Conservation (phyloP, 2,329 filamentous ascomycete species). For the Cordyceps fumosorosea region DNA sequence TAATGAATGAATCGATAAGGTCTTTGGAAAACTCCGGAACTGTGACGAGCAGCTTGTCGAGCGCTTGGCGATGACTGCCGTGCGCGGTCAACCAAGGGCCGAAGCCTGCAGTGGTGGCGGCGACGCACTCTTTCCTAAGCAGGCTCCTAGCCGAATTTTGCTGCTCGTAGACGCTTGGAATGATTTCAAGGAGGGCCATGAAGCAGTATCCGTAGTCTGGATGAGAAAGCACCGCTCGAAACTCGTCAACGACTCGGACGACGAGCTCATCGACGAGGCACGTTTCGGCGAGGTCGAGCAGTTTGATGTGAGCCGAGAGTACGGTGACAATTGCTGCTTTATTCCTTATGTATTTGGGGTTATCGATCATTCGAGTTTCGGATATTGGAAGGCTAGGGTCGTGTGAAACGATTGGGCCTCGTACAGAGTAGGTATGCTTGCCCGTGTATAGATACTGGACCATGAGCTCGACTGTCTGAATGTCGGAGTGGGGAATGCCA, state of each 20-base stretch:
- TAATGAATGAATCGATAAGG: background rate
- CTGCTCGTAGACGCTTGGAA: background rate
- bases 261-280: background rate
- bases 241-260: background rate
- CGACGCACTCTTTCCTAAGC: background rate
- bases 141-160: background rate
- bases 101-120: background rate
- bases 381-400: background rate
- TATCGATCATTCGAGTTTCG: background rate
- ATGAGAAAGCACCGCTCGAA: background rate
- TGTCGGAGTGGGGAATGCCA: background rate
- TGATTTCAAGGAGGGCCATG: background rate
- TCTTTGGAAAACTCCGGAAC: background rate
- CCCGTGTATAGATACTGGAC: slow-evolving; percentile 11
- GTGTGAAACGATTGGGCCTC: background rate
- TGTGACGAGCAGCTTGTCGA: background rate
- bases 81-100: background rate
- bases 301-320: background rate
- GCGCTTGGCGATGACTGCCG: background rate
- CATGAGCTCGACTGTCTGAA: background rate
- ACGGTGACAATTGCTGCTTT: background rate
- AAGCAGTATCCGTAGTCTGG: background rate
- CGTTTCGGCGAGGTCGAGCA: background rate
- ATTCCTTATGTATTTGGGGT: background rate
- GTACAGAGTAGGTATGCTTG: background rate